phyloP scores from a whole-genome alignment of 306 rosid genomes.

The Lathyrus tuberosus region DNA sequence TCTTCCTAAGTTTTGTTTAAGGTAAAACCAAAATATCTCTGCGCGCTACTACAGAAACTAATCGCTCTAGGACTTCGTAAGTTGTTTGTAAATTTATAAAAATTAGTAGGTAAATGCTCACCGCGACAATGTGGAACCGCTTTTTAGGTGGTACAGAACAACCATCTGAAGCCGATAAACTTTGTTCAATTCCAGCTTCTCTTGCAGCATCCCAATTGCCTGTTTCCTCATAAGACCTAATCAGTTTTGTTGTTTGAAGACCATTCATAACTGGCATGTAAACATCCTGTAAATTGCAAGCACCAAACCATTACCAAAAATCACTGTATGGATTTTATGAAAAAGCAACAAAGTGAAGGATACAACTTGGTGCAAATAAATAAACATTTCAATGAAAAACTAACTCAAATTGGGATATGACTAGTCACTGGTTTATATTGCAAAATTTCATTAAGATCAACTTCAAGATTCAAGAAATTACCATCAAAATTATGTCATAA shows the following conservation, averaged over 20 bases:
- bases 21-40: background rate
- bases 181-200: slow-evolving; percentile 63
- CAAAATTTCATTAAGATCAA: background rate
- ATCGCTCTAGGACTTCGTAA: background rate
- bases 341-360: background rate
- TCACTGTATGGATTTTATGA: background rate
- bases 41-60: background rate
- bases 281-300: slow-evolving; percentile 66
- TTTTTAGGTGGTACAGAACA: slow-evolving; percentile 38
- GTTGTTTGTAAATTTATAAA: background rate
- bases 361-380: too few relatives aligned
- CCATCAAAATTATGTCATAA: slow-evolving; percentile 88
- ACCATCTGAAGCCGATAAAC: slow-evolving; percentile 38
- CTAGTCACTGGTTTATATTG: slow-evolving; percentile 1
- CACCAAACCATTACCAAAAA: slow-evolving; percentile 3
- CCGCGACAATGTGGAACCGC: slow-evolving; percentile 78
- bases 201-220: slow-evolving; percentile 86
- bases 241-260: slow-evolving; percentile 82
- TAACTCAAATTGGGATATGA: background rate
- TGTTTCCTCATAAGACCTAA: slow-evolving; percentile 85
- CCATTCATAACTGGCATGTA: slow-evolving; percentile 97
- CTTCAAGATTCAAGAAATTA: slow-evolving; percentile 42
- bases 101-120: slow-evolving; percentile 40
- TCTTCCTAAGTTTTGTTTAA: background rate
- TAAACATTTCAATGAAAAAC: background rate